These are phyloP conservation scores for Pseudonitzschia delicatissima DNA, from an alignment of 108 stramenopile genomes.

Conservation along the genomic window DNA sequence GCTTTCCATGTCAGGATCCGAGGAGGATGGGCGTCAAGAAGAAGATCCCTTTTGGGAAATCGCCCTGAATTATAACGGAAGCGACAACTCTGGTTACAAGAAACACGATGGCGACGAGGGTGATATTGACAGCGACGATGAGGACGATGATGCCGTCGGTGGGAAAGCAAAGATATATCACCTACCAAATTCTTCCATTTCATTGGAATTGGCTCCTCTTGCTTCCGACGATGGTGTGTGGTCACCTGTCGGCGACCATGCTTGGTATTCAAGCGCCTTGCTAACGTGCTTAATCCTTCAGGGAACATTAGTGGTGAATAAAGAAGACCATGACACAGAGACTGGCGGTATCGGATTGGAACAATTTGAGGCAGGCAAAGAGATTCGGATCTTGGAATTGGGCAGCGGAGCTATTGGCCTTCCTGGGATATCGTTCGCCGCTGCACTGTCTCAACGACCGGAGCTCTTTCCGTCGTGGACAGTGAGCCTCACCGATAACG, in stretches of 20 bases:
- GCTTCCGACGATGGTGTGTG: slow-evolving; percentile 39
- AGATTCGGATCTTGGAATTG: slow-evolving; percentile 31
- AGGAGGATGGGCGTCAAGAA: slow-evolving; percentile 1
- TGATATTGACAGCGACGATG: background rate
- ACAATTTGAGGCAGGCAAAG: background rate
- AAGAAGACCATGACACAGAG: background rate
- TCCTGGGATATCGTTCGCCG: slow-evolving; percentile 31
- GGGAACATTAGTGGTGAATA: background rate
- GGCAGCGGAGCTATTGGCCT: slow-evolving; percentile 56
- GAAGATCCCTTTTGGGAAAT: slow-evolving; percentile 24
- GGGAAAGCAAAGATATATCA: slow-evolving; percentile 1
- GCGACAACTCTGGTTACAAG: background rate
- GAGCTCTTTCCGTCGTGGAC: slow-evolving; percentile 1
- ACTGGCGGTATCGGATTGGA: background rate
- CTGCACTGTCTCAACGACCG: slow-evolving; percentile 1
- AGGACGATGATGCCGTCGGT: background rate
- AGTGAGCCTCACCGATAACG: slow-evolving; percentile 41
- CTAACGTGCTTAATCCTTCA: slow-evolving; percentile 20
- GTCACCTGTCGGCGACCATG: slow-evolving; percentile 49
- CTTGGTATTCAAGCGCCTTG: slow-evolving; percentile 50
- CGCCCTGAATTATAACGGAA: slow-evolving; percentile 5
- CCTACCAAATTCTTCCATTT: slow-evolving; percentile 6
- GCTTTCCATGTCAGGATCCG: slow-evolving; percentile 5
- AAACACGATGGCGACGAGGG: too few relatives aligned
- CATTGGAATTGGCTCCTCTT: slow-evolving; percentile 24